These are phyloP conservation scores for Daldinia vernicosa DNA, from an alignment of 495 filamentous ascomycete species.

Conservation along the genomic window DNA sequence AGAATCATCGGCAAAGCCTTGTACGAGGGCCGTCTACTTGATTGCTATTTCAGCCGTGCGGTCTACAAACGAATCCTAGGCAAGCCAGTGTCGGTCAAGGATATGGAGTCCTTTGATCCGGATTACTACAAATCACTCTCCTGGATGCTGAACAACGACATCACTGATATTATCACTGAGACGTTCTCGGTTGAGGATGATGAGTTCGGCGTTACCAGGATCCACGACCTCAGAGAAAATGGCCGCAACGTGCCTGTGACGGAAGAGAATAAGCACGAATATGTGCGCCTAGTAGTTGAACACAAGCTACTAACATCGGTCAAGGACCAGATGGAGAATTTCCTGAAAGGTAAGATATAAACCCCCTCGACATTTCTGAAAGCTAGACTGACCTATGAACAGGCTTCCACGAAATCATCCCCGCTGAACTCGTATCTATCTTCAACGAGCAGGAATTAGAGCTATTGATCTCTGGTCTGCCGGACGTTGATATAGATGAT, in stretches of 20 bases:
- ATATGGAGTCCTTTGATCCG: slow-evolving; percentile 98
- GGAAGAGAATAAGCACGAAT: slow-evolving; percentile 98
- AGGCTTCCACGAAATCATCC: slow-evolving; percentile 99
- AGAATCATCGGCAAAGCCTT: slow-evolving; percentile 98
- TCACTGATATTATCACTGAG: slow-evolving; percentile 98
- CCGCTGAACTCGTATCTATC: slow-evolving; percentile 91
- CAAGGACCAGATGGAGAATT: slow-evolving; percentile 91
- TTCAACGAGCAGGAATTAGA: slow-evolving; percentile 99
- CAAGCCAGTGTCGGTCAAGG: slow-evolving; percentile 94
- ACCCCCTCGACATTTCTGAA: slow-evolving; percentile 3
- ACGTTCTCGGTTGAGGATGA: slow-evolving; percentile 94
- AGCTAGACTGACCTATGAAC: slow-evolving; percentile 35
- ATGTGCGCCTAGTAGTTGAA: slow-evolving; percentile 92
- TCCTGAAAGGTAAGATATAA: slow-evolving; percentile 78
- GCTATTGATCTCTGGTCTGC: slow-evolving; percentile 93
- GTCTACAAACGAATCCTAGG: slow-evolving; percentile 98
- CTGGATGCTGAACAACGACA: slow-evolving; percentile 99
- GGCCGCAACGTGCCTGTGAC: slow-evolving; percentile 93
- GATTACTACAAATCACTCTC: slow-evolving; percentile 99
- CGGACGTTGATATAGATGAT: slow-evolving; percentile 97
- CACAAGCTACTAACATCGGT: slow-evolving; percentile 91
- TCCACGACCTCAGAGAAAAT: slow-evolving; percentile 85
- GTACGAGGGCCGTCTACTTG: slow-evolving; percentile 93
- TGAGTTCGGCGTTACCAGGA: slow-evolving; percentile 87
- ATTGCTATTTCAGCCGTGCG: slow-evolving; percentile 98